Base-by-base conservation (phyloP, 352 stramenopile species). In the Globisporangium paddicum region DNA sequence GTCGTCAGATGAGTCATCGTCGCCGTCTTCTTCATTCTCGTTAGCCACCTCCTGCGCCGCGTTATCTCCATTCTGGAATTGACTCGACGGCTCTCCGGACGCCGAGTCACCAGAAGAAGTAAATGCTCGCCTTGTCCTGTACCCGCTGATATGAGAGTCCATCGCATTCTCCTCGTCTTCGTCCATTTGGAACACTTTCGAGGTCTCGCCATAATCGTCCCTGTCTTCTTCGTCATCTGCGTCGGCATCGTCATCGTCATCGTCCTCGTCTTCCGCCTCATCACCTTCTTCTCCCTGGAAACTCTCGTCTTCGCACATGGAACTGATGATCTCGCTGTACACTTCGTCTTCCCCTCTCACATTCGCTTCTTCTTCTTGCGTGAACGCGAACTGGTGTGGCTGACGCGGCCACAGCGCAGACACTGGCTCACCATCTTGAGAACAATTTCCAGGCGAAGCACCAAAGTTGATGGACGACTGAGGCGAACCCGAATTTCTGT, bases 301-400 rank as follows among this genome's bases (percentile, higher is more conserved):
- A 19, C 68, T 75, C 30, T 91, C 82, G 44, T 81, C 80, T 35
- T 88, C 76, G 18, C 80, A 72, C 44, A 84, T 72, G 11, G 82
- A 89, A 34, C 66, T 77, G 23, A 87, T 65, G 64, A 90, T 74
- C 54, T 94, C 84, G 38, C 78, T 89, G 68, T 94, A 94, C 6
- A 94, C 77, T 55, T 92, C 84, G 34, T 92, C 84, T 64, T 91
- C 78, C 9, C 62, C 74, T 23, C 74, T 66, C 9, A 69, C 45
- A 11, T 74, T 79, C 28, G 69, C 72, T 48, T 93, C 83, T 63
- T 94, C 82, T 56, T 90, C 82, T 60, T 94, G 84, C 14, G 84
- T 90, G 49, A 94, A 94, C 8, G 81, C 84, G 56, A 94, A 94
- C 63, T 94, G 78, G 54, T 92, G 80, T 10, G 84, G 84, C 53